A percentile compares a stretch with the other conserved stretches of the same genome.
Conservation (phyloP, 2,329 filamentous ascomycete genomes). For the Mycocentrospora acerina region DNA sequence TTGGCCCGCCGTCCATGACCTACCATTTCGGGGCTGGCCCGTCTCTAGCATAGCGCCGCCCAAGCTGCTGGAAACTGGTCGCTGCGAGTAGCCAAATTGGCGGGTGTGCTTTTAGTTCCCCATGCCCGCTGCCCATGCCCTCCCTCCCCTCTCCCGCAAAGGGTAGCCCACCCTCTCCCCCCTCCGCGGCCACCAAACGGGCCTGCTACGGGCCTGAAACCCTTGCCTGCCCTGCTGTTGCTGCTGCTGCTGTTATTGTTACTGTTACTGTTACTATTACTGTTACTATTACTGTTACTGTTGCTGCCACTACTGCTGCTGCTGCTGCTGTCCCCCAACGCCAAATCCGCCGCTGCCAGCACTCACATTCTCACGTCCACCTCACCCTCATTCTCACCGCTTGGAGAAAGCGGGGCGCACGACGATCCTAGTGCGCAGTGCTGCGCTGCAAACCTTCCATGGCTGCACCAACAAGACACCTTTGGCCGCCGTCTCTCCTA, state of each 20-base stretch:
- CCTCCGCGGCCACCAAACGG: too few species aligned
- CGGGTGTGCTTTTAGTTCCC: slow-evolving; percentile 12
- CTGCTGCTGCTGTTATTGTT: too few species aligned
- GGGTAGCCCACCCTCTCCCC: too few species aligned
- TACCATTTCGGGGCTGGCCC: slow-evolving; percentile 21
- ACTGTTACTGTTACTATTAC: too few species aligned
- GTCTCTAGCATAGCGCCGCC: slow-evolving; percentile 6
- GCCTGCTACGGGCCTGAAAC: too few species aligned
- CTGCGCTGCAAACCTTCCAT: slow-evolving; percentile 7
- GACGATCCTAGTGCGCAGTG: slow-evolving; percentile 5
- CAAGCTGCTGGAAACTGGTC: slow-evolving; percentile 8
- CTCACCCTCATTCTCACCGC: slow-evolving; percentile 4
- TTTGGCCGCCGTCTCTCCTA: not conserved
- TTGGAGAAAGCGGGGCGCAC: slow-evolving; percentile 3
- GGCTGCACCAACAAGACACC: slow-evolving; percentile 4
- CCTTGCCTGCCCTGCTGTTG: too few species aligned
- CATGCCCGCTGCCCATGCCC: slow-evolving; percentile 1
- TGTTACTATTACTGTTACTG: too few species aligned
- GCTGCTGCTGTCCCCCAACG: slow-evolving; percentile 1
- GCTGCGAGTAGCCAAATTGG: slow-evolving; percentile 15
- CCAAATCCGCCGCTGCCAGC: not conserved
- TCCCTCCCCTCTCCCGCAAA: not conserved
- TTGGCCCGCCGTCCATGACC: slow-evolving; percentile 16
- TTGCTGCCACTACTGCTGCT: slow-evolving; percentile 6
- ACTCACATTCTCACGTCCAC: too few species aligned